These are phyloP conservation scores for Solanum pinnatisectum DNA, from an alignment of 257 asterid species.

Conservation along the genomic window DNA sequence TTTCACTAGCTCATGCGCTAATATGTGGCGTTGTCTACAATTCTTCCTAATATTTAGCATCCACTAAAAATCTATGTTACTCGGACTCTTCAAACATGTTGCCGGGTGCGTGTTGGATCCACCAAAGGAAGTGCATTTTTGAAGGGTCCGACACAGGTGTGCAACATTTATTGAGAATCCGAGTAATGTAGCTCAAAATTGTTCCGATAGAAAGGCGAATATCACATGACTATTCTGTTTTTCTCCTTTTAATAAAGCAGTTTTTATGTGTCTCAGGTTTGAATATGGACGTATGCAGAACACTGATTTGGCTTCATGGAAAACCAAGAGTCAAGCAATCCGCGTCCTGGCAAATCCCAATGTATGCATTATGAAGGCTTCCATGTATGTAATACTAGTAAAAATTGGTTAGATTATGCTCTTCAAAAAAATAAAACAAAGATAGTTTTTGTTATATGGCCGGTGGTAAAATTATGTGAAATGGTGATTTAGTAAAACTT, in stretches of 20 bases:
- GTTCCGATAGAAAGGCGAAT: neutral
- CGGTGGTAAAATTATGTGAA: constrained; percentile 4
- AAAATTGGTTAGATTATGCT: constrained; percentile 31
- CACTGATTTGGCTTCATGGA: constrained; percentile 18
- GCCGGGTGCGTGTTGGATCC: neutral
- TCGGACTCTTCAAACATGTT: neutral
- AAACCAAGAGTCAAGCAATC: constrained; percentile 35
- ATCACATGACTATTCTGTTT: neutral
- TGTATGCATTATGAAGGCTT: constrained; percentile 60
- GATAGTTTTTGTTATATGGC: constrained; percentile 24
- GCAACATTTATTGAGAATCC: neutral
- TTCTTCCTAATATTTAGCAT: neutral
- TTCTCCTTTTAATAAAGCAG: neutral
- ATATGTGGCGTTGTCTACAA: neutral
- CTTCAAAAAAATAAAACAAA: neutral
- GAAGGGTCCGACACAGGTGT: neutral
- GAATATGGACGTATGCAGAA: constrained; percentile 20
- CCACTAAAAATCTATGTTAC: neutral
- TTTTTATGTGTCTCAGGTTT: constrained; percentile 21
- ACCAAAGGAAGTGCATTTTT: neutral
- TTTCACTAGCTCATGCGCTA: neutral
- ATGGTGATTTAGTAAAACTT: neutral
- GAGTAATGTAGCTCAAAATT: neutral
- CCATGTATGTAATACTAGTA: constrained; percentile 10
- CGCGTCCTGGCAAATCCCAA: constrained; percentile 65